Conservation (phyloP, 1,284 basidiomycete species). For the Trametes hirsuta region DNA sequence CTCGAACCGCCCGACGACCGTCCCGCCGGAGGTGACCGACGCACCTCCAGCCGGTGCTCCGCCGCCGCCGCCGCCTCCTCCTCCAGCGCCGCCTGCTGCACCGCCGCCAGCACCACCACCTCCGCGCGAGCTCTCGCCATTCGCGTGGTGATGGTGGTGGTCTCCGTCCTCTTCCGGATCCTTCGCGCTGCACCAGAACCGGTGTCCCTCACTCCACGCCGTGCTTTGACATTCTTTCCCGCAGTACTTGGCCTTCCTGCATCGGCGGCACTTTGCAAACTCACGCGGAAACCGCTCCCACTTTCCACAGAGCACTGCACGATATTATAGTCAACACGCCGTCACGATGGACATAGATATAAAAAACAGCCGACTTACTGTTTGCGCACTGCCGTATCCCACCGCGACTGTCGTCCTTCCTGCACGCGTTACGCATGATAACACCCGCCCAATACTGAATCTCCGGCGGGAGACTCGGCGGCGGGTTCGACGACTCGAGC, state of each 20-base stretch:
- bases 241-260: constrained; percentile 98
- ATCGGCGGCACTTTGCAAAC: constrained; percentile 96
- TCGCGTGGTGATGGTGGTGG: constrained; percentile 27
- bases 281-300: constrained; percentile 95
- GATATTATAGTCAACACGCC: background rate
- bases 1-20: constrained; percentile 26
- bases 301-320: constrained; percentile 85
- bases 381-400: constrained; percentile 98
- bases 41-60: background rate
- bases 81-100: background rate
- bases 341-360: constrained; percentile 5
- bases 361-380: constrained; percentile 54
- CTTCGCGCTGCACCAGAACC: constrained; percentile 85
- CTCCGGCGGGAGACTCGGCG: constrained; percentile 80
- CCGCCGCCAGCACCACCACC: constrained; percentile 1
- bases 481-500: constrained; percentile 69
- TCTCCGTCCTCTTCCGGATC: constrained; percentile 68
- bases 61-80: background rate
- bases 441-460: constrained; percentile 99
- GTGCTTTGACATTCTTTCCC: constrained; percentile 97
- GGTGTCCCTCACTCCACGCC: constrained; percentile 96
- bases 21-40: constrained; percentile 7
- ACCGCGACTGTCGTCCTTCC: constrained; percentile 92
- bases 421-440: constrained; percentile 98
- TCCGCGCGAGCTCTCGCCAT: constrained; percentile 19